Base-by-base conservation (phyloP, 805 yeast genomes). In the Nakazawaea wickerhamii region DNA sequence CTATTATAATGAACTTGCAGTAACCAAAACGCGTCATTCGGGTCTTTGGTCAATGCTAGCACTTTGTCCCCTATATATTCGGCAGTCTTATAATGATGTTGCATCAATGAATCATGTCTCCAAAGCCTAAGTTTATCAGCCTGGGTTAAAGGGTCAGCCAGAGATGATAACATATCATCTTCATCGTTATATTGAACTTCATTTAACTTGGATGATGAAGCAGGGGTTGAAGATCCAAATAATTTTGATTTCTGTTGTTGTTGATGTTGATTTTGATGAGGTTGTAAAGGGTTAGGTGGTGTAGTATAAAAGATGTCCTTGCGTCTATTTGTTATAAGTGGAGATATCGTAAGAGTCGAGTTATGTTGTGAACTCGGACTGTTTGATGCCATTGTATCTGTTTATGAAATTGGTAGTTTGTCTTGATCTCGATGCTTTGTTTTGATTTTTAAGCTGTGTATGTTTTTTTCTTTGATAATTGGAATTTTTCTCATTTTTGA, bases 21-120 rank as follows among this genome's bases (percentile, higher is more conserved):
- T 23, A 91, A 69, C 96, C 97, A 90, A 60, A 88, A 91, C 9
- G 96, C 96, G 58, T 91, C 98, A 55, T 83, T 86, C 11, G 96
- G 84, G 55, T 90, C 96, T 46, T 73, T 72, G 0, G 97, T 89
- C 47, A 93, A 64, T 1, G 89, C 76, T 32, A 87, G 71, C 6
- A 93, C 86, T 54, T 90, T 91, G 63, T 93, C 96, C 13, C 96
- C 98, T 21, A 93, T 75, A 57, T 80, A 88, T 53, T 84, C 91
- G 0, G 98, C 97, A 0, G 97, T 87, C 34, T 73, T 72, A 59
- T 86, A 86, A 48, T 89, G 95, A 58, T 90, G 97, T 53, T 90
- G 95, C 82, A 84, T 80, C 44, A 84, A 61, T 0, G 99, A 95
- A 56, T 89, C 96, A 49, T 89, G 95, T 37, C 98, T 68, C 99